Base-by-base conservation (phyloP, 495 filamentous ascomycete species). In the Penicillium alfredii region DNA sequence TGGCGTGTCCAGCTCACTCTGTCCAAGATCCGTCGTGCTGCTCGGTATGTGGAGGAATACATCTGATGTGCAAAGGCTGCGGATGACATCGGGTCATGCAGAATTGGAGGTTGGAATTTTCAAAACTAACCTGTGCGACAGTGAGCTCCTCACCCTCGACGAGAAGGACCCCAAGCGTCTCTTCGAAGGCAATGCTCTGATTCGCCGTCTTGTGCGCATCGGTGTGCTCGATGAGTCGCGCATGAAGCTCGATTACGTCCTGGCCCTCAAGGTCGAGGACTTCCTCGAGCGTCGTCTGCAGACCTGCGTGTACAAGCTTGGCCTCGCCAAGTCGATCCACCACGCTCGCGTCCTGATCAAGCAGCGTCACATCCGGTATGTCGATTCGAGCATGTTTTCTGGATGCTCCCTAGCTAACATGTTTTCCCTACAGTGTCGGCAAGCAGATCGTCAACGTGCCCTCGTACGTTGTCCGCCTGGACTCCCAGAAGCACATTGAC, bases 241-340 rank as follows among this genome's bases (percentile, higher is more conserved):
- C 80, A 98, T 97, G 93, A 98, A 95, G 84, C 88, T 98, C 76
- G 92, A 98, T 93, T 98, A 98, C 85, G 92, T 98, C 61, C 77
- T 98, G 58, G 92, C 92, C 67, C 83, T 98, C 45, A 88, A 88
- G 74, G 81, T 85, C 58, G 93, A 98, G 69, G 92, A 98, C 68
- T 98, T 98, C 82, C 78, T 98, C 72, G 92, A 98, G 82, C 89
- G 92, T 57, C 86, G 92, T 73, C 88, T 98, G 51, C 76, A 98
- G 80, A 98, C 92, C 54, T 95, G 92, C 60, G 92, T 98, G 64
- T 97, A 94, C 83, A 96, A 97, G 80, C 92, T 98, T 51, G 92
- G 92, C 63, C 84, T 98, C 44, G 92, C 92, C 69, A 98, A 98
- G 83, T 93, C 86, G 42, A 96, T 98, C 75, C 92, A 98, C 78